Evolutionary conservation across 352 stramenopile genomes (phyloP).

Genomic region (Phytophthora ramorum): DNA sequence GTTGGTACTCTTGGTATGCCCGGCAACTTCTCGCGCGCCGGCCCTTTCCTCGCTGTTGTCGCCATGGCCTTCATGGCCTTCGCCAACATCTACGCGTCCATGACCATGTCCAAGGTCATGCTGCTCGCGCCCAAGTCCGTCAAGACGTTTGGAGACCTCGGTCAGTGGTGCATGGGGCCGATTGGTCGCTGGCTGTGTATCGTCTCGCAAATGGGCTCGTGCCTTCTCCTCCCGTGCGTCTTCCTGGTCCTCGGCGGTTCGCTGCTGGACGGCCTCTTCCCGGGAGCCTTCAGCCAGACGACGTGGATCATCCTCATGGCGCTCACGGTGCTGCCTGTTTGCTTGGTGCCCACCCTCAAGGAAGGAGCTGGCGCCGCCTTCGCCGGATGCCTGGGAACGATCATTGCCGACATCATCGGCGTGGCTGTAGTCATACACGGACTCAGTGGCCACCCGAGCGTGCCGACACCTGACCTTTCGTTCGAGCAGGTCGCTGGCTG

Average conservation of each 20-base stretch:
- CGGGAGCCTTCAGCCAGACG: constrained; percentile 36
- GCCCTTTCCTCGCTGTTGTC: constrained; percentile 30
- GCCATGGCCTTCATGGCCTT: constrained; percentile 56
- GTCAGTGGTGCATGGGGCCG: constrained; percentile 53
- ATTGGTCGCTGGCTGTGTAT: constrained; percentile 38
- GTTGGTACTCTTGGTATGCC: too few relatives aligned
- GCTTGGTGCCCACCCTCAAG: constrained; percentile 48
- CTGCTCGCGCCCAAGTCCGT: constrained; percentile 48
- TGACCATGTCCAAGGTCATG: constrained; percentile 48
- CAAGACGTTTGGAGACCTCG: constrained; percentile 51
- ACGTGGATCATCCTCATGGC: constrained; percentile 67
- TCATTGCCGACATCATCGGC: constrained; percentile 50
- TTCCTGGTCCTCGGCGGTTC: constrained; percentile 53
- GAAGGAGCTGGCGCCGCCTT: constrained; percentile 45
- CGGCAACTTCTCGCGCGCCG: too few relatives aligned
- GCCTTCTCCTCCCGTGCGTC: constrained; percentile 40
- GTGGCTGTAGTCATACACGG: constrained; percentile 17
- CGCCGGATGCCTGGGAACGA: constrained; percentile 44
- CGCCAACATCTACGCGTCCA: constrained; percentile 50
- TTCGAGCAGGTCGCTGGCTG: constrained; percentile 53
- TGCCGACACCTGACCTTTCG: background rate
- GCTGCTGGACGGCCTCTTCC: constrained; percentile 34
- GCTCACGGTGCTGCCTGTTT: constrained; percentile 48
- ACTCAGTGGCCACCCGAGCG: constrained; percentile 34
- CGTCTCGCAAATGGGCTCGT: constrained; percentile 43